Percentiles rank a stretch among this genome's conserved stretches.
phyloP scores from a whole-genome alignment of 129 eudicot genomes.

The Pulicaria dysenterica region DNA sequence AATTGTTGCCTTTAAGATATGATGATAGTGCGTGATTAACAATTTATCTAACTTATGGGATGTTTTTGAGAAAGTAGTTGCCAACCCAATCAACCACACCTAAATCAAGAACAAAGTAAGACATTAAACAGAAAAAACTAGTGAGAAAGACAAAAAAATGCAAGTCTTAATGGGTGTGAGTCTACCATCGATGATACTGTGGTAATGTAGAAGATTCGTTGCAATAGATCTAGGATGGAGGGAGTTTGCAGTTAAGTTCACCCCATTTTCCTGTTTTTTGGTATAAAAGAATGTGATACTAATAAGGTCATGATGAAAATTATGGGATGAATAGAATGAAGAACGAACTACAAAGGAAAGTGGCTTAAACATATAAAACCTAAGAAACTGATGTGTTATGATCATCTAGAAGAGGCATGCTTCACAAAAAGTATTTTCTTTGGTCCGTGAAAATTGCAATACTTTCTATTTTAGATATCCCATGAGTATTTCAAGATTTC shows the following conservation, averaged over 20 bases:
- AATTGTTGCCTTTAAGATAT: not conserved
- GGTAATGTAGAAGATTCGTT: slow-evolving; percentile 75
- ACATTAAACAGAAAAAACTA: not conserved
- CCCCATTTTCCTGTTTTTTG: slow-evolving; percentile 51
- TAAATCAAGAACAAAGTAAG: slow-evolving; percentile 38
- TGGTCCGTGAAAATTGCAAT: too few species aligned
- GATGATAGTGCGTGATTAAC: not conserved
- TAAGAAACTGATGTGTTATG: too few species aligned
- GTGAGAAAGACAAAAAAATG: not conserved
- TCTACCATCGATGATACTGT: slow-evolving; percentile 54
- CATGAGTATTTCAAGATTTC: too few species aligned
- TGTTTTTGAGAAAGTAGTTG: slow-evolving; percentile 58
- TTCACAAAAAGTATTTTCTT: too few species aligned
- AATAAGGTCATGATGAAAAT: not conserved
- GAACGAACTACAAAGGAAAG: too few species aligned
- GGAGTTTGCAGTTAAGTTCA: slow-evolving; percentile 56
- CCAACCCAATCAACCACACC: slow-evolving; percentile 53
- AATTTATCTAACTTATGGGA: slow-evolving; percentile 59
- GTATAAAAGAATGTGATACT: not conserved
- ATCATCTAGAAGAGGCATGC: too few species aligned
- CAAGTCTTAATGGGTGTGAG: slow-evolving; percentile 5
- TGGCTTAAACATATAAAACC: too few species aligned
- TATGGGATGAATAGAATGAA: slow-evolving; percentile 3
- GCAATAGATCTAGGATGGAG: slow-evolving; percentile 71
- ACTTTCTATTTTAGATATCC: too few species aligned